phyloP scores from a whole-genome alignment of 2,329 filamentous ascomycete genomes.

The Penicillium psychrosexuale region DNA sequence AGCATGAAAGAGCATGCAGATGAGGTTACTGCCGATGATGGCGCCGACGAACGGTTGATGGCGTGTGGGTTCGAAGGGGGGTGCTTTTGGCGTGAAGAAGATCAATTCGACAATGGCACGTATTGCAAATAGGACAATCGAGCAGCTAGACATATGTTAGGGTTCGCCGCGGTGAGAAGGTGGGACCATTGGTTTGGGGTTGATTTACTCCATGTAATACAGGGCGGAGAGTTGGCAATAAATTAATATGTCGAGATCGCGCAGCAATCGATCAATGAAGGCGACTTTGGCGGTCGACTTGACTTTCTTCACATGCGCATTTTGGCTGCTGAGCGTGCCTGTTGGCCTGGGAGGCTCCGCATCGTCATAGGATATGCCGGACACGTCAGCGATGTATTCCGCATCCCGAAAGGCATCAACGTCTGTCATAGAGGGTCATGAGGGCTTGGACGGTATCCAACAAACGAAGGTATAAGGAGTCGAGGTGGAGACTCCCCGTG shows the following conservation, averaged over 20 bases:
- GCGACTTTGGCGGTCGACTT: slow-evolving; percentile 43
- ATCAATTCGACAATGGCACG: slow-evolving; percentile 56
- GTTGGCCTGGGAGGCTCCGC: slow-evolving; percentile 18
- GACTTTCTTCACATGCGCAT: slow-evolving; percentile 33
- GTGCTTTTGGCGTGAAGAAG: slow-evolving; percentile 58
- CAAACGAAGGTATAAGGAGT: slow-evolving; percentile 4
- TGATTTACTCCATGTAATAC: slow-evolving; percentile 62
- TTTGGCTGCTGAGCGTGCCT: slow-evolving; percentile 17
- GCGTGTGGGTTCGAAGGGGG: slow-evolving; percentile 50
- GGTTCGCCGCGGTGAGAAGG: neutral
- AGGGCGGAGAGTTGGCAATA: slow-evolving; percentile 60
- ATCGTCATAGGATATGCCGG: slow-evolving; percentile 36
- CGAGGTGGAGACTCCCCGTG: slow-evolving; percentile 9
- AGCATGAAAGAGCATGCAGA: slow-evolving; percentile 57
- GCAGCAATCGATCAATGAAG: slow-evolving; percentile 55
- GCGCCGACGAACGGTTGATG: slow-evolving; percentile 54
- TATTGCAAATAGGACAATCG: slow-evolving; percentile 55
- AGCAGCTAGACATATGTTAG: slow-evolving; percentile 47
- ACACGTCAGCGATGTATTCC: slow-evolving; percentile 48
- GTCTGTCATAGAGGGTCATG: slow-evolving; percentile 49
- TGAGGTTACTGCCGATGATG: slow-evolving; percentile 53
- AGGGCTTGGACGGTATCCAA: slow-evolving; percentile 31
- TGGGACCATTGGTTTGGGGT: neutral
- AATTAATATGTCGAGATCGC: slow-evolving; percentile 57
- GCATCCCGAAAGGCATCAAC: slow-evolving; percentile 47